Evolutionary conservation across 116 monocot species (phyloP).

Genomic region (Zostera marina): DNA sequence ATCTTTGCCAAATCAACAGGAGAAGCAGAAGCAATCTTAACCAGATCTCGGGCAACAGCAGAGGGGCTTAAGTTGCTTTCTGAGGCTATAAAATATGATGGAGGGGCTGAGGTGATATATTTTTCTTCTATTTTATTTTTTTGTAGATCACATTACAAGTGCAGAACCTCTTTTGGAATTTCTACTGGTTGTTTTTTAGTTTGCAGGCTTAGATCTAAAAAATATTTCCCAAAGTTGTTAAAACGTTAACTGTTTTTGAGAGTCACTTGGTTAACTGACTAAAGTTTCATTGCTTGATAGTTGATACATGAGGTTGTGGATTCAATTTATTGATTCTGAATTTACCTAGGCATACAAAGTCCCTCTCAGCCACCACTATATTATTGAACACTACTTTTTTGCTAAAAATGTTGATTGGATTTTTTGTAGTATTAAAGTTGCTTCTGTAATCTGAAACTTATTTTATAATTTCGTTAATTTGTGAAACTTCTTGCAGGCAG

Average conservation of each 20-base stretch:
- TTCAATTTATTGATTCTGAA: too few relatives aligned
- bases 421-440: too few relatives aligned
- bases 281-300: too few relatives aligned
- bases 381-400: too few relatives aligned
- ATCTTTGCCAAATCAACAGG: conserved; percentile 52
- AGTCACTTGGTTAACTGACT: too few relatives aligned
- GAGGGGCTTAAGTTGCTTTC: conserved; percentile 51
- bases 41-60: conserved; percentile 71
- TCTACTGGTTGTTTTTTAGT: neutral
- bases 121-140: neutral
- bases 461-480: neutral
- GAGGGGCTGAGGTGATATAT: conserved; percentile 50
- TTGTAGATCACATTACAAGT: neutral
- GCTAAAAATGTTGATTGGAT: too few relatives aligned
- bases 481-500: conserved; percentile 36
- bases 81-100: conserved; percentile 34
- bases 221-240: neutral
- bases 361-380: too few relatives aligned
- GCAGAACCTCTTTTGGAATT: neutral
- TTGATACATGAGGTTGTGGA: too few relatives aligned
- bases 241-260: too few relatives aligned
- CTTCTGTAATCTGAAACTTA: neutral
- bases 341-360: too few relatives aligned
- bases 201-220: neutral
- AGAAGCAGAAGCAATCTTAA: conserved; percentile 70